Evolutionary conservation across 164 flowering plant species (phyloP).

Genomic region (Nymphaea colorata): DNA sequence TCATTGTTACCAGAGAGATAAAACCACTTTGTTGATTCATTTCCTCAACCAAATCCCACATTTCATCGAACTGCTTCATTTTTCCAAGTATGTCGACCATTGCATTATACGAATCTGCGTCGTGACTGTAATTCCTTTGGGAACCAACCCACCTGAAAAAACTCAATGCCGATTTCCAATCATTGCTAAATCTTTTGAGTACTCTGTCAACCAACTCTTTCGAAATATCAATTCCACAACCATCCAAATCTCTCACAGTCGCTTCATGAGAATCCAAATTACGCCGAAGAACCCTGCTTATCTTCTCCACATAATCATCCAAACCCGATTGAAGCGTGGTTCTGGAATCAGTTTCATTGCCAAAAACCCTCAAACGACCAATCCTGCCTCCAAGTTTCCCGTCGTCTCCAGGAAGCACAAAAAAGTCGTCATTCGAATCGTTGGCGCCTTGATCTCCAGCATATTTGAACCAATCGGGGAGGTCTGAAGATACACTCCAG

Average conservation of each 20-base stretch:
- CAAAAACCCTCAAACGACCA: conserved; percentile 10
- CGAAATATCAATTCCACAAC: conserved; percentile 15
- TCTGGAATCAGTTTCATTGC: neutral
- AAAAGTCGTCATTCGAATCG: conserved; percentile 27
- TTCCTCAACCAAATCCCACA: conserved; percentile 53
- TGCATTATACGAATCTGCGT: conserved; percentile 22
- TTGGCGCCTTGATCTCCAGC: conserved; percentile 6
- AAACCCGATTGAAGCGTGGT: neutral
- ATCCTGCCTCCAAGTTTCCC: conserved; percentile 16
- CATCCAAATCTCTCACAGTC: conserved; percentile 29
- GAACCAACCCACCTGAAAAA: conserved; percentile 47
- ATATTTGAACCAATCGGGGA: conserved; percentile 46
- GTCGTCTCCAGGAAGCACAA: conserved; percentile 35
- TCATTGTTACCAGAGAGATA: conserved; percentile 35
- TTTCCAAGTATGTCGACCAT: conserved; percentile 63
- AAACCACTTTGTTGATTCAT: conserved; percentile 27
- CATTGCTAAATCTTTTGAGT: conserved; percentile 39
- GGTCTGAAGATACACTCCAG: conserved; percentile 34
- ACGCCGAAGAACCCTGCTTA: conserved; percentile 25
- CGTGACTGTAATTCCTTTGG: conserved; percentile 26
- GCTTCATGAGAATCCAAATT: conserved; percentile 19
- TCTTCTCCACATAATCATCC: conserved; percentile 20
- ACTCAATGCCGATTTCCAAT: conserved; percentile 49
- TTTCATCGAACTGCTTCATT: conserved; percentile 30
- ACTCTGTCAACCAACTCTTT: conserved; percentile 27